These are phyloP conservation scores for Saccharata proteae DNA, from an alignment of 2,329 filamentous ascomycete genomes.

Conservation along the genomic window DNA sequence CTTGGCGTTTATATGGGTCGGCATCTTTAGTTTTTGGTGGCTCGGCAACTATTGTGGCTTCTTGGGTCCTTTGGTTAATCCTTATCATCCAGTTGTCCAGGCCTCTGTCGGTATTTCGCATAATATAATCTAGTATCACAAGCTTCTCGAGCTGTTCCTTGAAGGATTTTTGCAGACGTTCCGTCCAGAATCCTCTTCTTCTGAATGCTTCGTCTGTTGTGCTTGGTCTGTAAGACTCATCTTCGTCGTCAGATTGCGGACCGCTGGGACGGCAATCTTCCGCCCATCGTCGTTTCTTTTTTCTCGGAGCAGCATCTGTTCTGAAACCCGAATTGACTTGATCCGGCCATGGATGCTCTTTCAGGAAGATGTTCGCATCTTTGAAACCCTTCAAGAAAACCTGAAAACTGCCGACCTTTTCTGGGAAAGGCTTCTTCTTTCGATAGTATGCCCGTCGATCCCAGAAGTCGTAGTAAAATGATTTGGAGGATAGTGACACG, in stretches of 20 bases:
- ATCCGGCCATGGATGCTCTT: conserved; percentile 95
- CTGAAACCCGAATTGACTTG: conserved; percentile 60
- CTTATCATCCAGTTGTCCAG: conserved; percentile 99
- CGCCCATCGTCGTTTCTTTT: conserved; percentile 57
- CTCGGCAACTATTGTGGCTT: conserved; percentile 77
- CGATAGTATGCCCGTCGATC: conserved; percentile 78
- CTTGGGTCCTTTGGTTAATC: conserved; percentile 72
- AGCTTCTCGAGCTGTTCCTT: conserved; percentile 92
- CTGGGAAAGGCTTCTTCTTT: conserved; percentile 73
- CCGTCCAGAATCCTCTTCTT: conserved; percentile 69
- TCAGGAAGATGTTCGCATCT: conserved; percentile 88
- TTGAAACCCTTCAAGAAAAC: conserved; percentile 96
- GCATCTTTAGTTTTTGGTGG: conserved; percentile 48
- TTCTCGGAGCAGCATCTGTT: conserved; percentile 52
- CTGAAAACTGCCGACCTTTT: conserved; percentile 92
- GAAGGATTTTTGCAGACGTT: conserved; percentile 77
- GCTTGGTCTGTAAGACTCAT: conserved; percentile 40
- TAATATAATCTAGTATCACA: conserved; percentile 96
- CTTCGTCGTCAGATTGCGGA: conserved; percentile 48
- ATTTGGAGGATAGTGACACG: conserved; percentile 86
- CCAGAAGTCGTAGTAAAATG: conserved; percentile 98
- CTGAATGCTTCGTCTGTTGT: conserved; percentile 23
- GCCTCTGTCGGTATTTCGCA: conserved; percentile 95
- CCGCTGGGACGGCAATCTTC: conserved; percentile 66
- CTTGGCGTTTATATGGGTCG: conserved; percentile 60